Percentiles rank a stretch among this genome's conserved stretches.
phyloP scores from a whole-genome alignment of 768 basidiomycete species.

The Tricholomella constricta region DNA sequence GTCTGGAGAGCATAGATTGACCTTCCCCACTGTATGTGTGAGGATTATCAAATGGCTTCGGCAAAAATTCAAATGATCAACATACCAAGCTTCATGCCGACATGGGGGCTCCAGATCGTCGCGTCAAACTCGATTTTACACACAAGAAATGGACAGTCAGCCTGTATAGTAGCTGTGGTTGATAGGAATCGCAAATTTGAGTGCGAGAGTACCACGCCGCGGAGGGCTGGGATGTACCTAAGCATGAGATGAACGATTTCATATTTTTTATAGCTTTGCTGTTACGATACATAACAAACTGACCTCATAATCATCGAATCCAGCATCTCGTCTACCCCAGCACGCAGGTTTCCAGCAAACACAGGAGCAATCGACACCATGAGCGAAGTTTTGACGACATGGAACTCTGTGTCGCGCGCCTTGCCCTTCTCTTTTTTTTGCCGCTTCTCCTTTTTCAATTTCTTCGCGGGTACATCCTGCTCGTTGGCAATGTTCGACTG shows the following conservation, averaged over 20 bases:
- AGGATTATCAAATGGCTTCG: conserved; percentile 6
- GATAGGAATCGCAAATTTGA: conserved; percentile 72
- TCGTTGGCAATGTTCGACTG: conserved; percentile 28
- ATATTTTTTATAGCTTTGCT: background rate
- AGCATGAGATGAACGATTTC: background rate
- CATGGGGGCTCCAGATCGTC: conserved; percentile 83
- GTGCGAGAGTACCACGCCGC: conserved; percentile 86
- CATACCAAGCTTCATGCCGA: conserved; percentile 81
- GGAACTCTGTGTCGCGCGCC: conserved; percentile 54
- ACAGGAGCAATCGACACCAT: conserved; percentile 78
- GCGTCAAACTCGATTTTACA: conserved; percentile 79
- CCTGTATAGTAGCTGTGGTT: conserved; percentile 65
- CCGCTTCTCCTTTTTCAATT: conserved; percentile 41
- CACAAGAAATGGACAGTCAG: conserved; percentile 84
- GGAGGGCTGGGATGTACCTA: conserved; percentile 87
- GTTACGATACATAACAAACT: conserved; percentile 20
- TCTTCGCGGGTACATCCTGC: conserved; percentile 31
- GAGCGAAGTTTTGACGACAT: conserved; percentile 63
- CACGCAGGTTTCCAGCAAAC: conserved; percentile 70
- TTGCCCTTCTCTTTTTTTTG: conserved; percentile 40
- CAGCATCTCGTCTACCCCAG: conserved; percentile 84
- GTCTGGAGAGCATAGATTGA: conserved; percentile 89
- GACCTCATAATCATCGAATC: conserved; percentile 97
- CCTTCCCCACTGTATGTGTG: conserved; percentile 64
- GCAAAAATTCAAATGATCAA: conserved; percentile 3